Evolutionary conservation across 2,329 filamentous ascomycete species (phyloP).

Genomic region (Blastomyces parvus): DNA sequence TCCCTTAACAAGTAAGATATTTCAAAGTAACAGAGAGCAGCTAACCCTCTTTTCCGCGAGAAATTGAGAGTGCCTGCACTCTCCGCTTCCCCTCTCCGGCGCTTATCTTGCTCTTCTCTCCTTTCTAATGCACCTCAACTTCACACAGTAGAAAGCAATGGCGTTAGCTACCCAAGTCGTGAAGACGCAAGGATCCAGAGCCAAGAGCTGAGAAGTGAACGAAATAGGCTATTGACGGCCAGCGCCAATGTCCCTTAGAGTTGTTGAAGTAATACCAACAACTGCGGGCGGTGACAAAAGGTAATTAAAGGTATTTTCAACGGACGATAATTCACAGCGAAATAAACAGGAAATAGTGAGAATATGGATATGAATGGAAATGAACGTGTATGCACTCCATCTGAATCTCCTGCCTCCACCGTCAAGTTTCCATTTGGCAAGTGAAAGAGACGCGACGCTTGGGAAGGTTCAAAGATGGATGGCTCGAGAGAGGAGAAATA

Average conservation of each 20-base stretch:
- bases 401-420: not conserved
- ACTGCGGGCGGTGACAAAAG: too few species aligned
- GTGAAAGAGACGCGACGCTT: not conserved
- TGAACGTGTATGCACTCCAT: not conserved
- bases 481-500: not conserved
- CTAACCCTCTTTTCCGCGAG: not conserved
- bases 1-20: not conserved
- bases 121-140: not conserved
- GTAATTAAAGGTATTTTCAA: not conserved
- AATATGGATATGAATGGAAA: not conserved
- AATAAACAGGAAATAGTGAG: not conserved
- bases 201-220: not conserved
- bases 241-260: slow-evolving; percentile 1
- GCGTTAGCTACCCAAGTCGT: not conserved
- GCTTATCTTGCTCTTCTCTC: not conserved
- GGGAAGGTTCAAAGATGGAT: not conserved
- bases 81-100: not conserved
- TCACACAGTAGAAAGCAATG: not conserved
- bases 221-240: slow-evolving; percentile 4
- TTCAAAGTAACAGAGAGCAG: not conserved
- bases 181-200: not conserved
- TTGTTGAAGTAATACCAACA: not conserved
- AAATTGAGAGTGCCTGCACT: slow-evolving; percentile 4
- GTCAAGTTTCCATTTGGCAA: not conserved
- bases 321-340: not conserved